phyloP scores from a whole-genome alignment of 345 rosid genomes.

The Kernera saxatilis region DNA sequence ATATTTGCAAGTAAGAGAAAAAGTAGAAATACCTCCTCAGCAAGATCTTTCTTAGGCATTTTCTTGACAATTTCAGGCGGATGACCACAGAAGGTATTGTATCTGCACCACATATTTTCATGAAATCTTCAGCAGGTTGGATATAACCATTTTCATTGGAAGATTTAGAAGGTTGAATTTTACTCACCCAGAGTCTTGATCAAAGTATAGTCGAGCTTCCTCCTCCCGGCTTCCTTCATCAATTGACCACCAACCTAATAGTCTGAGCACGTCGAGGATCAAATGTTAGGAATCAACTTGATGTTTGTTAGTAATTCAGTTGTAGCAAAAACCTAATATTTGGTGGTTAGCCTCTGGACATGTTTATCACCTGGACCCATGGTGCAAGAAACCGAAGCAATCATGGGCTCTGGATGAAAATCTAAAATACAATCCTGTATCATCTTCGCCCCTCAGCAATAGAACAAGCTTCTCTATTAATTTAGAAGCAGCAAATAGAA shows the following conservation, averaged over 20 bases:
- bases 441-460: constrained; percentile 59
- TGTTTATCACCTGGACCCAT: constrained; percentile 95
- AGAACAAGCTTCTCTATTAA: constrained; percentile 70
- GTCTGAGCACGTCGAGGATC: constrained; percentile 38
- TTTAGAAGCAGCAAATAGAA: constrained; percentile 68
- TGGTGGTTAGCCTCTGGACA: constrained; percentile 24
- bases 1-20: neutral
- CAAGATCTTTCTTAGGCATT: constrained; percentile 93
- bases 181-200: constrained; percentile 56
- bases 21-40: constrained; percentile 66
- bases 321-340: neutral
- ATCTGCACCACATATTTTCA: constrained; percentile 42
- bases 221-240: constrained; percentile 96
- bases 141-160: neutral
- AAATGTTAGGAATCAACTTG: constrained; percentile 2
- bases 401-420: constrained; percentile 67
- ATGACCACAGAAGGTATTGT: constrained; percentile 89
- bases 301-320: neutral
- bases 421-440: constrained; percentile 66
- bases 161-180: neutral
- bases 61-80: constrained; percentile 94
- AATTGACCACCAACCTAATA: constrained; percentile 99
- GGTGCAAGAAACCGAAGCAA: constrained; percentile 84
- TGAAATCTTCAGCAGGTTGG: constrained; percentile 1
- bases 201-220: constrained; percentile 77